A percentile compares a stretch with the other conserved stretches of the same genome.
These are phyloP conservation scores for Vickermania ingenoplastis DNA, from an alignment of 208 protist genomes.

Conservation along the genomic window DNA sequence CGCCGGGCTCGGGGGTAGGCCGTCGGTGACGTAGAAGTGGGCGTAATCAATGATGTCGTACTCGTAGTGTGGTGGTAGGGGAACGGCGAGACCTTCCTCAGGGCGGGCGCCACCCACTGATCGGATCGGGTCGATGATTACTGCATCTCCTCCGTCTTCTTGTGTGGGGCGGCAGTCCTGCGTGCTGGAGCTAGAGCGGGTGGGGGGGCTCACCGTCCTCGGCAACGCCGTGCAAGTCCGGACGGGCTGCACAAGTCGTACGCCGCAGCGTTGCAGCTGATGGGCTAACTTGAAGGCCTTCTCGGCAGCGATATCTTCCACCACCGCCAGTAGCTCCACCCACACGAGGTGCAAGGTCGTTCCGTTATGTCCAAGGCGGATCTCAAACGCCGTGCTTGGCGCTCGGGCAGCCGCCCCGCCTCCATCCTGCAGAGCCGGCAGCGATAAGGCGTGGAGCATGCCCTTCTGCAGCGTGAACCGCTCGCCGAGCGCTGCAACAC, in stretches of 20 bases:
- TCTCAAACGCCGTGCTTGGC: slow-evolving; percentile 20
- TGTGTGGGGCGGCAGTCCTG: no score
- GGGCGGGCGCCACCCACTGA: no score
- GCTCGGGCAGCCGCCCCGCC: no score
- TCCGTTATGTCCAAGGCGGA: slow-evolving; percentile 39
- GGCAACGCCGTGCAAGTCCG: no score
- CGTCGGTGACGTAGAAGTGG: background rate
- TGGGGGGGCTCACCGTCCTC: background rate
- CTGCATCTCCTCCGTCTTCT: no score
- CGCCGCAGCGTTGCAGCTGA: slow-evolving; percentile 41
- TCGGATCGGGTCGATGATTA: no score
- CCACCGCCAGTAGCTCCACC: slow-evolving; percentile 27
- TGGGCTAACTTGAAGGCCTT: slow-evolving; percentile 29
- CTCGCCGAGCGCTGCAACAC: background rate
- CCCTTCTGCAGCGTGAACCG: background rate
- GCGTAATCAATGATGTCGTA: background rate
- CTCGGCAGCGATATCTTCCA: slow-evolving; percentile 34
- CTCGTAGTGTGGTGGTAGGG: no score
- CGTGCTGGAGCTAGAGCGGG: no score
- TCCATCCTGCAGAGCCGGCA: background rate
- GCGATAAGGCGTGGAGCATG: background rate
- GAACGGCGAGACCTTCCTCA: no score
- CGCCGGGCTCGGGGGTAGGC: background rate
- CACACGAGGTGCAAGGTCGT: slow-evolving; percentile 42
- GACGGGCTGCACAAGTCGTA: slow-evolving; percentile 10